Evolutionary conservation across 2,329 filamentous ascomycete species (phyloP).

Genomic region (Neurospora sp.): DNA sequence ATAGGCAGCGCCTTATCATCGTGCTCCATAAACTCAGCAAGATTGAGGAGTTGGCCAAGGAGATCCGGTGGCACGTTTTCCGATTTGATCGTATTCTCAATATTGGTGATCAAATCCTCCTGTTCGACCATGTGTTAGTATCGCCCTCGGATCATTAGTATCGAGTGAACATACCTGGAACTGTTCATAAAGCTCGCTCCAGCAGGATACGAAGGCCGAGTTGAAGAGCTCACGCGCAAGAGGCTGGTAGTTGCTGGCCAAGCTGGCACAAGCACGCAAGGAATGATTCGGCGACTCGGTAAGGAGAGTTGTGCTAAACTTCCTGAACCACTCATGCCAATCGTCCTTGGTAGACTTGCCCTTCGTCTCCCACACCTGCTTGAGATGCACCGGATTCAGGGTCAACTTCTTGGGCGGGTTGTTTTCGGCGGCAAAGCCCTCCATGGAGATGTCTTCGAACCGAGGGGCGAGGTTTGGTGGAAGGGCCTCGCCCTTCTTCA

Average conservation of each 20-base stretch:
- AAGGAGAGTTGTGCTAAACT: conserved; percentile 89
- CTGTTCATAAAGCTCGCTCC: conserved; percentile 93
- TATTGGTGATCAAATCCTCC: conserved; percentile 89
- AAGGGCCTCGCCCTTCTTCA: conserved; percentile 90
- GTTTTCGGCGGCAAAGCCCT: conserved; percentile 72
- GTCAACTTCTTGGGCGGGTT: conserved; percentile 79
- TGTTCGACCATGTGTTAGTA: not conserved
- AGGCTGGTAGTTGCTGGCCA: conserved; percentile 85
- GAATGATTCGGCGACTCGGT: conserved; percentile 96
- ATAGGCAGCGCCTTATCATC: conserved; percentile 98
- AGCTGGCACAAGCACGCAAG: conserved; percentile 78
- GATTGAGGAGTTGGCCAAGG: conserved; percentile 82
- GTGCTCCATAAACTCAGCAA: conserved; percentile 99
- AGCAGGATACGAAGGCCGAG: conserved; percentile 96
- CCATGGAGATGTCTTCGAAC: conserved; percentile 69
- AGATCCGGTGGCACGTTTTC: conserved; percentile 94
- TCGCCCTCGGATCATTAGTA: not conserved
- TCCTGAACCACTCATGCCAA: conserved; percentile 97
- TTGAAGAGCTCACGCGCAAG: conserved; percentile 94
- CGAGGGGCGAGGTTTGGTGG: conserved; percentile 86
- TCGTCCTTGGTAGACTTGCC: conserved; percentile 97
- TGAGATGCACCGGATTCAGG: conserved; percentile 94
- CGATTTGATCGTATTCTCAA: conserved; percentile 90
- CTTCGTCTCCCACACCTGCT: conserved; percentile 92
- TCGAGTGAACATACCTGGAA: conserved; percentile 47